Conservation (phyloP, 352 stramenopile species). For the Peronosclerospora sorghi region DNA sequence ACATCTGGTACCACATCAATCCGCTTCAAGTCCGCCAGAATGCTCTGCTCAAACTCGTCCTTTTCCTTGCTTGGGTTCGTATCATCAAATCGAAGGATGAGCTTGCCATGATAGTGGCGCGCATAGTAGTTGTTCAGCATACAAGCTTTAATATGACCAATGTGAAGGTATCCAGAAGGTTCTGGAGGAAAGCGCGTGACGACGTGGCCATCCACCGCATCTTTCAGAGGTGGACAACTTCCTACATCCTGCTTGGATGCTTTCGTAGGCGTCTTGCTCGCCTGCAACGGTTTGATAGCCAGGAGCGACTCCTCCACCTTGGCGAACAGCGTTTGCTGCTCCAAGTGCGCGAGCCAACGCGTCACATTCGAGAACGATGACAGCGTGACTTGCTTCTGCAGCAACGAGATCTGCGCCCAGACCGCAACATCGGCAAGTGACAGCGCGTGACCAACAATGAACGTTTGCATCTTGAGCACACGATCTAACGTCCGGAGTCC, state of each 20-base stretch:
- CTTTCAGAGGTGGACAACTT: constrained; percentile 89
- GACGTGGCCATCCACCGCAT: constrained; percentile 90
- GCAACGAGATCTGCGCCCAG: constrained; percentile 63
- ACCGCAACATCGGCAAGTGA: constrained; percentile 94
- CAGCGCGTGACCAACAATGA: constrained; percentile 88
- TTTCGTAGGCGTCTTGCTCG: constrained; percentile 25
- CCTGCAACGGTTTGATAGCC: constrained; percentile 16
- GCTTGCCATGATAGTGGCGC: constrained; percentile 93
- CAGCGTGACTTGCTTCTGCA: constrained; percentile 36
- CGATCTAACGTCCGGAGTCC: constrained; percentile 83
- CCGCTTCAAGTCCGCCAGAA: constrained; percentile 83
- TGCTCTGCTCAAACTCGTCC: constrained; percentile 97
- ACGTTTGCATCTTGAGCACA: constrained; percentile 85
- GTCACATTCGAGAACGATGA: constrained; percentile 49
- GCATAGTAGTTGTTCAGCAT: constrained; percentile 99
- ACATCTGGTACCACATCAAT: constrained; percentile 73
- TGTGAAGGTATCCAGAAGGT: constrained; percentile 97
- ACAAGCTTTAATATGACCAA: constrained; percentile 98
- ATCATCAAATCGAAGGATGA: constrained; percentile 99
- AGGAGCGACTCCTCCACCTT: constrained; percentile 40
- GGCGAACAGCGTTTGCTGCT: constrained; percentile 47
- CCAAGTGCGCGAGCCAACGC: constrained; percentile 64
- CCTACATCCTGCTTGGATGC: constrained; percentile 59
- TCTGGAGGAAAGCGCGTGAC: constrained; percentile 98
- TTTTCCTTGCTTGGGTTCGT: constrained; percentile 99